Conservation (phyloP, 306 rosid genomes). For the Rosa lucieae region DNA sequence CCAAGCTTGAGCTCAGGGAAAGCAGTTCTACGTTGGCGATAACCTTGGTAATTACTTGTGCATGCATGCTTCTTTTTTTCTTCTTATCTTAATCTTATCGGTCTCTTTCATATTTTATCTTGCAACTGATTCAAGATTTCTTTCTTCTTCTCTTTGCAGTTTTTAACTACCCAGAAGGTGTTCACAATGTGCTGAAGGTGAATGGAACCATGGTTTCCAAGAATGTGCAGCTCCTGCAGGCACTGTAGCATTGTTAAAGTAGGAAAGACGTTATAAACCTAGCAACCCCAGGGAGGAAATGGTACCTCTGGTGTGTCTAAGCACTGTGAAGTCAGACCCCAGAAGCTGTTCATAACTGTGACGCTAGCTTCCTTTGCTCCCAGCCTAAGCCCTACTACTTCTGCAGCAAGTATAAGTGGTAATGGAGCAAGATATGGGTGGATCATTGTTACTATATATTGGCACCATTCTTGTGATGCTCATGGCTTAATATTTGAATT, state of each 20-base stretch:
- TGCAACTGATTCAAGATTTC: background rate
- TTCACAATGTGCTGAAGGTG: slow-evolving; percentile 34
- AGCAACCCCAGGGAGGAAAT: slow-evolving; percentile 30
- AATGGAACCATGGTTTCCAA: slow-evolving; percentile 33
- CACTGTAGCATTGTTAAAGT: slow-evolving; percentile 3
- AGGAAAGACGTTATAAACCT: slow-evolving; percentile 31
- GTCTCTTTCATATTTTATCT: background rate
- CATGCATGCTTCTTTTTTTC: background rate
- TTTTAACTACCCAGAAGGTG: slow-evolving; percentile 31
- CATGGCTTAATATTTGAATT: background rate
- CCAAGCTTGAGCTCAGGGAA: slow-evolving; percentile 37
- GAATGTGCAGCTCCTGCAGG: slow-evolving; percentile 19
- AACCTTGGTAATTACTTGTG: slow-evolving; percentile 23
- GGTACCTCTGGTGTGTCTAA: slow-evolving; percentile 35
- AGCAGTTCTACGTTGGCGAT: slow-evolving; percentile 37
- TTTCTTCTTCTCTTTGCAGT: slow-evolving; percentile 19
- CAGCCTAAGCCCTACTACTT: background rate
- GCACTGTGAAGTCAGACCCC: slow-evolving; percentile 27
- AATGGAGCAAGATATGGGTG: background rate
- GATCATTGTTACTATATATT: background rate
- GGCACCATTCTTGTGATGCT: slow-evolving; percentile 1
- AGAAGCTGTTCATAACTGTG: slow-evolving; percentile 36
- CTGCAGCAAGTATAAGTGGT: slow-evolving; percentile 6
- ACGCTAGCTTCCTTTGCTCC: background rate
- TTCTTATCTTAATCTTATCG: background rate